Evolutionary conservation across 495 filamentous ascomycete species (phyloP).

Genomic region (Clohesyomyces aquaticus): DNA sequence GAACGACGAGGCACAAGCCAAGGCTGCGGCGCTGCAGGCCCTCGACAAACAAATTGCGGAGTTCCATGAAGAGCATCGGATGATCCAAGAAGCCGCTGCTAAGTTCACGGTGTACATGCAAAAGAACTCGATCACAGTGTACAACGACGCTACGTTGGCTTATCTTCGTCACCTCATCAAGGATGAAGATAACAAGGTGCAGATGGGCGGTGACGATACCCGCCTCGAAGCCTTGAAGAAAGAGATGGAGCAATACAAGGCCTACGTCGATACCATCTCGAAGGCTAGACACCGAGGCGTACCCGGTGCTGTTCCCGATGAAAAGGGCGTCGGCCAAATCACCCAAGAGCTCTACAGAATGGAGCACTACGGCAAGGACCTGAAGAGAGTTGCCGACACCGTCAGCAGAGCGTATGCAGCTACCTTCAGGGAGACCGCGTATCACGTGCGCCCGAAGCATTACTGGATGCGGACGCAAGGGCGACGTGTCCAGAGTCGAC

Average conservation of each 20-base stretch:
- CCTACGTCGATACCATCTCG: neutral
- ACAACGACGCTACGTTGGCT: conserved; percentile 50
- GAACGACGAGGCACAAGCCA: neutral
- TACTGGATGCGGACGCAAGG: too few species aligned
- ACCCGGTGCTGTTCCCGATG: neutral
- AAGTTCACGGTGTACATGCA: conserved; percentile 49
- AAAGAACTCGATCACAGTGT: conserved; percentile 46
- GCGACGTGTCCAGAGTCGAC: too few species aligned
- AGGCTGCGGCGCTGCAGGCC: neutral
- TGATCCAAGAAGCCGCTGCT: conserved; percentile 47
- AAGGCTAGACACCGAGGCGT: neutral
- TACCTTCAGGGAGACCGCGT: neutral
- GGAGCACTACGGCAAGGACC: conserved; percentile 15
- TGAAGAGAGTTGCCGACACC: neutral
- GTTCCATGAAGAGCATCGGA: conserved; percentile 42
- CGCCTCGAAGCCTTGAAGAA: conserved; percentile 7
- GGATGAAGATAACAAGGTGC: conserved; percentile 38
- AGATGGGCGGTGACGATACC: conserved; percentile 3
- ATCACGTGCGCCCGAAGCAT: neutral
- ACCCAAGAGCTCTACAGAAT: conserved; percentile 10
- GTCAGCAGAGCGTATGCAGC: neutral
- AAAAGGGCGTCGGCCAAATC: neutral
- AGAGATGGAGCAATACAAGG: neutral
- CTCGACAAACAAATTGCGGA: conserved; percentile 38
- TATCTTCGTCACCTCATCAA: conserved; percentile 50